Evolutionary conservation across 139 green algal genomes (phyloP).

Genomic region (Tetraselmis striata): DNA sequence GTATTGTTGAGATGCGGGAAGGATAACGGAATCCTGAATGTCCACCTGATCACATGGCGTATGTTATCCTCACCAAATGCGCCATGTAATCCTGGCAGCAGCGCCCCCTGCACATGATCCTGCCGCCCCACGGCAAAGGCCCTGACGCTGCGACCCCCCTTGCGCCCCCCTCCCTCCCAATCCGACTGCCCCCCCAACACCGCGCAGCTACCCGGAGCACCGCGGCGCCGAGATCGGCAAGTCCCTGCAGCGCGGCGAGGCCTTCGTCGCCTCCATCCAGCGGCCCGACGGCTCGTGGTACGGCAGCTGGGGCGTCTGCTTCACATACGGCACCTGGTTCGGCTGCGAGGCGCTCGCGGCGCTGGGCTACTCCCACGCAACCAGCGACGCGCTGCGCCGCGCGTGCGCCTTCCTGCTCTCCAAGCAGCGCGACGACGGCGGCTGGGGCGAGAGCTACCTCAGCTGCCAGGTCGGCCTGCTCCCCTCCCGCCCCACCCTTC

Average conservation of each 20-base stretch:
- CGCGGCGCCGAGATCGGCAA: conserved; percentile 27
- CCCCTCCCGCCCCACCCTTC: not conserved
- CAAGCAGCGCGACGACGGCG: conserved; percentile 83
- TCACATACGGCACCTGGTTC: conserved; percentile 99
- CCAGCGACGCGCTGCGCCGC: conserved; percentile 36
- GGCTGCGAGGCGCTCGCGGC: conserved; percentile 69
- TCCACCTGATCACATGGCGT: too few relatives aligned
- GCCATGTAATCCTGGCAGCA: too few relatives aligned
- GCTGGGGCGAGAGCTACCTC: conserved; percentile 98
- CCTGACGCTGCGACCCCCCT: too few relatives aligned
- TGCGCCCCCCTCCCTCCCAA: too few relatives aligned
- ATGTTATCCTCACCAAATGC: too few relatives aligned
- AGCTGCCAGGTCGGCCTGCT: conserved; percentile 70
- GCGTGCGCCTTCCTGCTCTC: conserved; percentile 79
- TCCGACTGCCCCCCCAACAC: too few relatives aligned
- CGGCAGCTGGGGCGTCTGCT: conserved; percentile 96
- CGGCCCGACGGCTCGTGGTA: conserved; percentile 91
- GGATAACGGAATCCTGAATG: too few relatives aligned
- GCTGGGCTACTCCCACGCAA: conserved; percentile 51
- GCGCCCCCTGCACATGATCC: too few relatives aligned
- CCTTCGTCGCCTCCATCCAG: conserved; percentile 69
- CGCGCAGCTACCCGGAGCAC: conserved; percentile 21
- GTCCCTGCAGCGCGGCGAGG: conserved; percentile 32
- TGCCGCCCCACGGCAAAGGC: too few relatives aligned
- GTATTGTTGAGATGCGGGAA: too few relatives aligned